Evolutionary conservation across 2,329 filamentous ascomycete genomes (phyloP), one percentile per base, ranked within the genome.

Genomic region (Botrytis porri): DNA sequence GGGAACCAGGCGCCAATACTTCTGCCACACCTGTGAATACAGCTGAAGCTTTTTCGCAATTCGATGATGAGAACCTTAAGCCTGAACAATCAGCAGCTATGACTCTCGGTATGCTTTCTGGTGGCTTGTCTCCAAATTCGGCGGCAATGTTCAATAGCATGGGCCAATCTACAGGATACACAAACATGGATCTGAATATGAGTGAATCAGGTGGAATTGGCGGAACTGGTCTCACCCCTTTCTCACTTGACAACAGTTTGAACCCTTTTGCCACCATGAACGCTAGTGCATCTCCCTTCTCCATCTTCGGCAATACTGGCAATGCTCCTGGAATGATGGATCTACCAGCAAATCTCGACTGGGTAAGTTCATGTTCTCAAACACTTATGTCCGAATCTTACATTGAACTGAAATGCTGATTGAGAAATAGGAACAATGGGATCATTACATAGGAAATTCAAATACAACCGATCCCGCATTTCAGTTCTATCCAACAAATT

Each of bases 41-140:
- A 59, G 69, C 78, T 64, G 76, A 80, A 73, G 76, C 75, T 10
- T 78, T 80, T 64, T 75, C 78, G 22, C 74, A 78, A 70, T 78
- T 80, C 43, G 77, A 81, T 71, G 78, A 80, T 84, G 87, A 75
- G 85, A 77, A 89, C 73, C 84, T 90, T 73, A 90, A 90, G 66
- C 87, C 89, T 75, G 86, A 92, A 82, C 87, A 89, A 73, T 86
- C 85, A 32, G 90, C 90, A 16, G 90, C 90, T 0, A 92, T 92
- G 89, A 92, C 90, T 0, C 80, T 92, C n/a, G 90, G 89, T 3
- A 87, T 92, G 82, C 83, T 92, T 39, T 91, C 89, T 71, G 88
- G 87, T 54, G 90, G 90, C 8, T 84, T 86, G 35, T 84, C 86
- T 22, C 86, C 88, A 1, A 85, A 84, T 67, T 78, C 80, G 20